A percentile compares a stretch with the other conserved stretches of the same genome.
phyloP scores from a whole-genome alignment of 208 protist genomes.

The Histomonas meleagridis region DNA sequence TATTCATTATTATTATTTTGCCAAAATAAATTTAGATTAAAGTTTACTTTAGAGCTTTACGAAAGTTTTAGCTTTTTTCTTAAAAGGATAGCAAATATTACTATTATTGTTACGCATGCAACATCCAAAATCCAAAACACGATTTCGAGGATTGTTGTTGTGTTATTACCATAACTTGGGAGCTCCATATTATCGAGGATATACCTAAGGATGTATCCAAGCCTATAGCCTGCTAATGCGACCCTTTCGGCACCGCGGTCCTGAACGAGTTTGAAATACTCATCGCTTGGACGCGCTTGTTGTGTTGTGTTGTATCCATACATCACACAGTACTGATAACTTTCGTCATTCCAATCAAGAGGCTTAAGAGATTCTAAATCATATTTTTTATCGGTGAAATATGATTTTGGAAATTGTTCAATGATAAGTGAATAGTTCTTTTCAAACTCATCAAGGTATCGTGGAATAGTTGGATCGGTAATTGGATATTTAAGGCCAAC shows the following conservation, averaged over 20 bases:
- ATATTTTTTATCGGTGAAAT: background rate
- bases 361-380: background rate
- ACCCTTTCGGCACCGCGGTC: background rate
- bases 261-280: background rate
- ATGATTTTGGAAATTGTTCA: background rate
- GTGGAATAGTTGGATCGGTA: background rate
- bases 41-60: no score
- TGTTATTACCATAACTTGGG: background rate
- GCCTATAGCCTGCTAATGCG: background rate
- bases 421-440: background rate
- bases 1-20: no score
- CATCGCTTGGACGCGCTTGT: background rate
- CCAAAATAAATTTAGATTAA: no score
- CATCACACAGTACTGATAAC: no score
- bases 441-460: background rate
- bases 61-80: no score
- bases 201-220: background rate
- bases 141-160: background rate
- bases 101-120: no score
- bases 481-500: background rate
- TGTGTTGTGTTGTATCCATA: background rate
- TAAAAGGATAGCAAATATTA: no score
- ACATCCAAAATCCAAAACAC: background rate
- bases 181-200: background rate
- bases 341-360: background rate